phyloP scores from a whole-genome alignment of 495 filamentous ascomycete genomes.

The Penicillium ochrochloron region DNA sequence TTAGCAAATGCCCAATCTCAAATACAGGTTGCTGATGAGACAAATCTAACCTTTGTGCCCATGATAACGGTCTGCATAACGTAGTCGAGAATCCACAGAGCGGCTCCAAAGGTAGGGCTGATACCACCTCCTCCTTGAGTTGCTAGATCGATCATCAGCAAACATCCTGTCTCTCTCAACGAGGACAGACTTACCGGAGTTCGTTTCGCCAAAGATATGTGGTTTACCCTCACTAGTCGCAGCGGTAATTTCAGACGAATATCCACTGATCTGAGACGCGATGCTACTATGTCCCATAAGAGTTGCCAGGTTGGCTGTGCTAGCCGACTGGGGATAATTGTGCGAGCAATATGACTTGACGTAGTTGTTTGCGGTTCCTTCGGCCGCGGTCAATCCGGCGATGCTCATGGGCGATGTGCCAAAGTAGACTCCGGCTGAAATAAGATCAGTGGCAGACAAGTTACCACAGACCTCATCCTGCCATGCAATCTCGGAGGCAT shows the following conservation, averaged over 20 bases:
- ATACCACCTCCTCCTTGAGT: slow-evolving; percentile 48
- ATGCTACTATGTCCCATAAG: slow-evolving; percentile 60
- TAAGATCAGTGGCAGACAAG: slow-evolving; percentile 47
- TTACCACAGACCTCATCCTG: slow-evolving; percentile 55
- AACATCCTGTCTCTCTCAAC: neutral
- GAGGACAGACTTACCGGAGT: slow-evolving; percentile 47
- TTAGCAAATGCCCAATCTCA: neutral
- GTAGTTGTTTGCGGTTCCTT: slow-evolving; percentile 51
- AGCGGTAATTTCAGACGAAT: slow-evolving; percentile 54
- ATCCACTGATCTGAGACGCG: slow-evolving; percentile 50
- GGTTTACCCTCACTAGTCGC: slow-evolving; percentile 50
- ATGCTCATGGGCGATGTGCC: slow-evolving; percentile 56
- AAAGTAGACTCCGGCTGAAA: slow-evolving; percentile 65
- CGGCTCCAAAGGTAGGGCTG: slow-evolving; percentile 61
- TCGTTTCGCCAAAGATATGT: slow-evolving; percentile 64
- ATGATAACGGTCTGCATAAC: slow-evolving; percentile 54
- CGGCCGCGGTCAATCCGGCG: slow-evolving; percentile 51
- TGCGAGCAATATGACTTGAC: slow-evolving; percentile 61
- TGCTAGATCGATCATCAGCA: slow-evolving; percentile 24
- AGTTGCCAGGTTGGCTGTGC: slow-evolving; percentile 36
- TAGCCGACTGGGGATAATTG: slow-evolving; percentile 61
- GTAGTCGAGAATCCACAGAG: slow-evolving; percentile 65
- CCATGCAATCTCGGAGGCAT: slow-evolving; percentile 60
- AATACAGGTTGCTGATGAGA: neutral
- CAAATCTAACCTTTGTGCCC: slow-evolving; percentile 38